Evolutionary conservation across 805 yeast species (phyloP), one percentile per base, ranked within the genome.

Genomic region (Kregervanrija pseudodelftensis): DNA sequence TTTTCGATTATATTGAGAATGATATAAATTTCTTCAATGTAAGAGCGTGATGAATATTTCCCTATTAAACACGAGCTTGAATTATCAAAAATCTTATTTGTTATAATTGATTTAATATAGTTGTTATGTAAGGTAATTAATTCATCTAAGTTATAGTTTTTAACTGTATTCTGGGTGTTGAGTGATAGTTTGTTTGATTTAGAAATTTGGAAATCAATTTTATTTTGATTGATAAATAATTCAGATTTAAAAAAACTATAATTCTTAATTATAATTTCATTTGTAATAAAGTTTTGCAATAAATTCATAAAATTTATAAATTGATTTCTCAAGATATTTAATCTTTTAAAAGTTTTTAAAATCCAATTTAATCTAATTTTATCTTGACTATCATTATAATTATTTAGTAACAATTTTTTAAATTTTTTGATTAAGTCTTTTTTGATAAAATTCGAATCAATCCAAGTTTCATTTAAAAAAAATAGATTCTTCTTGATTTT

Each of bases 401-500:
- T 35, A 10, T 31, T 28, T 14, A 37, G 43, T 39, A 44, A 30
- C 13, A 45, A 49, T 9, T 33, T 32, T 32, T 50, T 49, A 12
- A 50, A 44, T 15, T 16, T 13, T 43, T 50, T 49, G 17, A 51
- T 49, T 15, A 50, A 17, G 12, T 42, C 46, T 37, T 58, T 51
- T 11, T 60, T 50, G n/a, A 69, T 31, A 40, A 57, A 54, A 42
- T 58, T 68, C 2, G 64, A 60, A 15, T 62, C 56, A 30, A 59
- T 57, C 86, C 84, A 79, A 22, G 70, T 67, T 5, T 53, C 51
- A 42, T 72, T 70, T 46, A 85, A 67, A 44, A 78, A 65, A 53
- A 66, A 72, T 14, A 75, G 73, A 12, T 82, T 72, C 49, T 86
- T 81, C 48, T 81, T 77, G 16, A 91, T 65, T 52, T 83, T 76